Evolutionary conservation across 108 stramenopile species (phyloP).

Genomic region (Cyclotella atomus): DNA sequence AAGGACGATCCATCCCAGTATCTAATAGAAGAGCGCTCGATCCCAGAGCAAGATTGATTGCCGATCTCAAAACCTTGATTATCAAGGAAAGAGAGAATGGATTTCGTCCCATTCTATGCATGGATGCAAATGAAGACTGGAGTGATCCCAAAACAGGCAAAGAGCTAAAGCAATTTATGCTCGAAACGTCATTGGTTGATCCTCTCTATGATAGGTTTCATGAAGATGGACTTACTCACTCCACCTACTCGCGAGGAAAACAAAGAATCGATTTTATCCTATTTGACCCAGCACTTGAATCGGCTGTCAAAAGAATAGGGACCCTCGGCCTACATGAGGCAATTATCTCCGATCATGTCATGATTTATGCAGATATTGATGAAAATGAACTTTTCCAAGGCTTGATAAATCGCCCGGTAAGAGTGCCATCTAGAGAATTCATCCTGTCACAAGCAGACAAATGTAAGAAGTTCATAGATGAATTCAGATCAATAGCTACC

Average conservation of each 20-base stretch:
- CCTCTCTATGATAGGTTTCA: neutral
- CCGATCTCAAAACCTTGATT: neutral
- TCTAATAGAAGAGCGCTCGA: neutral
- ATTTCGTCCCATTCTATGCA: neutral
- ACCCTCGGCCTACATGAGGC: neutral
- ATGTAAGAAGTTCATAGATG: neutral
- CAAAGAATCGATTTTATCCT: neutral
- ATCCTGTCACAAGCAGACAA: constrained; percentile 2
- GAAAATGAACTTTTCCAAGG: neutral
- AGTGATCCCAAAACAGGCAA: neutral
- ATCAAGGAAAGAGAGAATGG: neutral
- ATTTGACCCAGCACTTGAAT: neutral
- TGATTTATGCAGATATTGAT: neutral
- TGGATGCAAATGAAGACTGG: constrained; percentile 7
- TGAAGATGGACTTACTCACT: neutral
- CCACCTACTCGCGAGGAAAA: neutral
- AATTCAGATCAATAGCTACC: neutral
- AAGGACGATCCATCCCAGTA: neutral
- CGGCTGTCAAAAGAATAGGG: too few relatives aligned
- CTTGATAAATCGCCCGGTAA: neutral
- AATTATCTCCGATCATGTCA: neutral
- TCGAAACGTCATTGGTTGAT: neutral
- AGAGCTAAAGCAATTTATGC: neutral
- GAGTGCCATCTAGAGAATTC: neutral
- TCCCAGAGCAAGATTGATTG: neutral